Conservation (phyloP, 1,139 yeast genomes). For the Pichia sp. region DNA sequence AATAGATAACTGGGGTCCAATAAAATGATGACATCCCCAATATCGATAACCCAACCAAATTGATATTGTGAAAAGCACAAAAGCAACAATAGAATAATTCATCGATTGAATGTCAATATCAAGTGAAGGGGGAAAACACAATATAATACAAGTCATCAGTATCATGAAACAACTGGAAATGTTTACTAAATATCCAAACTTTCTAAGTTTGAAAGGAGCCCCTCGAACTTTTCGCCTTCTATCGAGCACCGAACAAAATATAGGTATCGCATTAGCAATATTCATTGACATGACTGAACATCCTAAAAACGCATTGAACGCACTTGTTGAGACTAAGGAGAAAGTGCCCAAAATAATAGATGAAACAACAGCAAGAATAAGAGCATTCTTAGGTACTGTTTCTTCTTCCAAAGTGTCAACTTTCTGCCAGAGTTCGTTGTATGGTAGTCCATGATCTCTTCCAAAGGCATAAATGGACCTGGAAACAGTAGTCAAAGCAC, state of each 20-base stretch:
- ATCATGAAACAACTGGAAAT: conserved; percentile 56
- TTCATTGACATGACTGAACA: conserved; percentile 77
- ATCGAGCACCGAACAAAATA: conserved; percentile 52
- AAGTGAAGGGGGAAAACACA: conserved; percentile 69
- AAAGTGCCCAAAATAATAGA: conserved; percentile 56
- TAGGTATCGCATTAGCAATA: conserved; percentile 72
- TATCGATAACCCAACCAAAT: conserved; percentile 45
- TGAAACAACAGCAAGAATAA: conserved; percentile 59
- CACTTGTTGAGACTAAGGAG: conserved; percentile 64
- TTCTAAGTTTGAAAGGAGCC: conserved; percentile 61
- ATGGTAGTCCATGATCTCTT: conserved; percentile 83
- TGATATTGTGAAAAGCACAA: conserved; percentile 39
- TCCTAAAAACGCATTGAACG: conserved; percentile 80
- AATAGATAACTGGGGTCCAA: conserved; percentile 40
- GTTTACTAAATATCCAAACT: conserved; percentile 60
- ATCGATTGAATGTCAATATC: conserved; percentile 55
- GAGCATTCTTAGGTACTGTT: conserved; percentile 64
- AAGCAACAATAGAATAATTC: conserved; percentile 70
- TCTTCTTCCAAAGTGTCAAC: conserved; percentile 50
- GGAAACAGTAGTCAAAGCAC: conserved; percentile 77
- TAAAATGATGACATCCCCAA: conserved; percentile 58
- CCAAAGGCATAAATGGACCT: conserved; percentile 83
- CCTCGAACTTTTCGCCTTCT: conserved; percentile 59
- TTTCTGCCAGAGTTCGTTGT: conserved; percentile 53
- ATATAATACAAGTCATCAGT: conserved; percentile 48